Base-by-base conservation (phyloP, 805 yeast genomes). In the Myxozyma geophila region DNA sequence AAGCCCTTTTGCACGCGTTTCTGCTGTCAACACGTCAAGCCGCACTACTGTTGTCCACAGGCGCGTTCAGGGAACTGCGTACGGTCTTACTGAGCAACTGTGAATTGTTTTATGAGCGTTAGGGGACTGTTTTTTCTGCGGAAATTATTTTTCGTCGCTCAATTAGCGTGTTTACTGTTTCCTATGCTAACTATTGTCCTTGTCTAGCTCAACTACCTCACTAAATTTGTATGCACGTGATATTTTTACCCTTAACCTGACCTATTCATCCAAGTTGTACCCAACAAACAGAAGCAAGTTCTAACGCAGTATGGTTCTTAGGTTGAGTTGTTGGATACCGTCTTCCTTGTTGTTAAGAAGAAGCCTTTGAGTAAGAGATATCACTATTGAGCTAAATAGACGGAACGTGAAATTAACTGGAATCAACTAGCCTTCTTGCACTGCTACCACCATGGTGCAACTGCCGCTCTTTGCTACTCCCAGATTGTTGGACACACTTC, bases 361-460 rank as follows among this genome's bases (percentile, higher is more conserved):
- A 95, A 95, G 80, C 92, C 90, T 74, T 81, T 93, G 77, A 88
- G 68, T 65, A 60, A n/a, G 68, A 55, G 10, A 10, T 23, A 47
- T n/a, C 17, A 8, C 40, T 35, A 19, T 23, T 10, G 17, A 2
- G 17, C 41, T 59, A 7, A 40, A n/a, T 2, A 15, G 21, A 21
- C 23, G 17, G 21, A 8, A 19, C 4, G 10, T 15, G 15, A 21
- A n/a, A 9, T 33, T 40, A 35, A 47, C 54, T 21, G n/a, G n/a
- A 35, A 17, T 17, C 7, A 28, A 21, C 5, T 44, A 67, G 70
- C 95, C 67, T 95, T 93, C 75, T 82, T 93, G 76, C 99, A 93
- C 78, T 91, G 96, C 60, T 93, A 92, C 79, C 99, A 93, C 78
- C 98, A 93, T 74, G 99, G 99, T 69, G 98, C 98, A 65, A 93